Conservation (phyloP, 2,329 filamentous ascomycete species). For the Botrytis squamosa region DNA sequence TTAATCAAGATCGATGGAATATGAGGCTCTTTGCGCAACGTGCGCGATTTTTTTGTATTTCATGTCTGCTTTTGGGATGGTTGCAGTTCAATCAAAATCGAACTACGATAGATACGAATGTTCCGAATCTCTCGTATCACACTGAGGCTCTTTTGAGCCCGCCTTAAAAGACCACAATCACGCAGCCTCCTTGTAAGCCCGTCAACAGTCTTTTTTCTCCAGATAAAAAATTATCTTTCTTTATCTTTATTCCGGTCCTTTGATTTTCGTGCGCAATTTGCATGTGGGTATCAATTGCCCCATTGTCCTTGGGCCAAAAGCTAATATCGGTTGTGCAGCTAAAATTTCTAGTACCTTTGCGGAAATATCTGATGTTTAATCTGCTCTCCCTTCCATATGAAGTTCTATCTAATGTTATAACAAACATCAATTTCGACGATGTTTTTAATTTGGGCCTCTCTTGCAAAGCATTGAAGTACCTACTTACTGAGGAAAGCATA, state of each 20-base stretch:
- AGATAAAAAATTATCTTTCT: not conserved
- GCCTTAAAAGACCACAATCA: not conserved
- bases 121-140: not conserved
- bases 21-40: not conserved
- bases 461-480: conserved; percentile 32
- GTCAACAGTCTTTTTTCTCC: not conserved
- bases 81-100: too few relatives aligned
- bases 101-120: not conserved
- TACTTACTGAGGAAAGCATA: conserved; percentile 36
- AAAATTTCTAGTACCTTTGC: not conserved
- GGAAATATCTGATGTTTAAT: conserved; percentile 31
- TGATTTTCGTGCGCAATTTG: not conserved
- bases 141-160: not conserved
- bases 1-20: not conserved
- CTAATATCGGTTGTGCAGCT: not conserved
- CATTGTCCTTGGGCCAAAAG: not conserved
- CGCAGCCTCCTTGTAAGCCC: not conserved
- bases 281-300: not conserved
- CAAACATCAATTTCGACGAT: conserved; percentile 36
- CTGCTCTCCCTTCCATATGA: conserved; percentile 38
- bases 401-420: conserved; percentile 35
- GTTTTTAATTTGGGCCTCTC: conserved; percentile 35
- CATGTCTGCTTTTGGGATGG: not conserved
- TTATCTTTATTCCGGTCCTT: not conserved
- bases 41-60: not conserved